Evolutionary conservation across 179 eudicot species (phyloP).

Genomic region (Actinidia chinensis): DNA sequence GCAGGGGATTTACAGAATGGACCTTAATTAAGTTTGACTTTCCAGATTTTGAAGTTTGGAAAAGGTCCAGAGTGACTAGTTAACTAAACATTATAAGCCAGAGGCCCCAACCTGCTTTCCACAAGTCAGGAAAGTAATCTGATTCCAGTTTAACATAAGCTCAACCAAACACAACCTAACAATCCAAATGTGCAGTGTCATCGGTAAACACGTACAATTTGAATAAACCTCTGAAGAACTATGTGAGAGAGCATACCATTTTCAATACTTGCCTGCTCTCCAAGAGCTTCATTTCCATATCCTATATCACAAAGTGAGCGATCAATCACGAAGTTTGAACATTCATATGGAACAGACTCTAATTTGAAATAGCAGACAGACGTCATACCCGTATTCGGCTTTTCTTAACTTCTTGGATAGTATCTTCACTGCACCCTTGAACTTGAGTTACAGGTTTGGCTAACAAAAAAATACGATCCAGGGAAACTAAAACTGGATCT

Average conservation of each 20-base stretch:
- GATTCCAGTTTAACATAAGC: not conserved
- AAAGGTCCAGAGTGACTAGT: not conserved
- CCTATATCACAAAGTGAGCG: conserved; percentile 40
- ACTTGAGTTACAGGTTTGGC: conserved; percentile 94
- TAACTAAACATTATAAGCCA: conserved; percentile 13
- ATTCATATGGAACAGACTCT: conserved; percentile 2
- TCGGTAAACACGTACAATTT: not conserved
- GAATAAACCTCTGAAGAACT: not conserved
- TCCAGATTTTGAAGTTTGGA: not conserved
- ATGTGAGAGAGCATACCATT: conserved; percentile 52
- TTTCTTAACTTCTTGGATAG: conserved; percentile 83
- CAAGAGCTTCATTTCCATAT: conserved; percentile 84
- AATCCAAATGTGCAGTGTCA: not conserved
- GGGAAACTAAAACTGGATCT: conserved; percentile 90
- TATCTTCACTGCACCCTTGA: conserved; percentile 86
- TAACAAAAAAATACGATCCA: conserved; percentile 79
- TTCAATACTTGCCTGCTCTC: conserved; percentile 68
- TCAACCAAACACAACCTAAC: not conserved
- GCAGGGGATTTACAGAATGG: not conserved
- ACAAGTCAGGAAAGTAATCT: conserved; percentile 9
- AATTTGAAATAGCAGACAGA: not conserved
- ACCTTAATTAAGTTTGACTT: not conserved
- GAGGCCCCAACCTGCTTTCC: conserved; percentile 10
- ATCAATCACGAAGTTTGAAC: not conserved
- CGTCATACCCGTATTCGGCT: conserved; percentile 69